These are phyloP conservation scores for Circinella minor DNA, from an alignment of 371 early-diverging fungal genomes.

Conservation along the genomic window DNA sequence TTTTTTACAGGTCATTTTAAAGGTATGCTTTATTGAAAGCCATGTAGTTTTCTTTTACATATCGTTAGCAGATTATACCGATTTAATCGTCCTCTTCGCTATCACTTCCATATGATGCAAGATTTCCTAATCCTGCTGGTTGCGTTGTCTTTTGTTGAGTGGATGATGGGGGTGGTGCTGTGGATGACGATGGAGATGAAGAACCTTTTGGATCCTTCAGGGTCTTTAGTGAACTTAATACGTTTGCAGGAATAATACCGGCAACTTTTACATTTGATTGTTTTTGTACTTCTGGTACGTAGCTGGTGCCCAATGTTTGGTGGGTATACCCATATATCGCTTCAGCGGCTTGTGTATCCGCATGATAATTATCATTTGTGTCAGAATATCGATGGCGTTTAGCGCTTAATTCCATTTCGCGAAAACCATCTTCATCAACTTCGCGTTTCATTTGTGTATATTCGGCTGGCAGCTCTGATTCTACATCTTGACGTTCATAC, in stretches of 20 bases:
- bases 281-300: constrained; percentile 12
- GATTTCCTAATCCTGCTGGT: constrained; percentile 25
- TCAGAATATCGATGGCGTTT: constrained; percentile 45
- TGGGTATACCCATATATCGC: constrained; percentile 32
- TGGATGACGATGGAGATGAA: neutral
- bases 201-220: constrained; percentile 23
- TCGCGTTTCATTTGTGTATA: constrained; percentile 41
- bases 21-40: no score
- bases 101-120: constrained; percentile 54
- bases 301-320: constrained; percentile 13
- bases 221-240: constrained; percentile 35
- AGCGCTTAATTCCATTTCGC: constrained; percentile 36
- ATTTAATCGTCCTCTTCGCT: constrained; percentile 29
- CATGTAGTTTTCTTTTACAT: no score
- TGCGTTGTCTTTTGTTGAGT: constrained; percentile 10
- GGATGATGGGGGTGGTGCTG: neutral
- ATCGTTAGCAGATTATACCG: no score
- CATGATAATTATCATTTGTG: constrained; percentile 19
- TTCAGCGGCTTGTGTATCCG: constrained; percentile 26
- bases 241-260: constrained; percentile 47
- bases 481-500: constrained; percentile 53
- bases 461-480: constrained; percentile 69
- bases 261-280: constrained; percentile 23
- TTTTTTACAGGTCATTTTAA: no score
- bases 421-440: constrained; percentile 43